These are phyloP conservation scores for Saraca asoca DNA, from an alignment of 331 rosid genomes.

Conservation along the genomic window DNA sequence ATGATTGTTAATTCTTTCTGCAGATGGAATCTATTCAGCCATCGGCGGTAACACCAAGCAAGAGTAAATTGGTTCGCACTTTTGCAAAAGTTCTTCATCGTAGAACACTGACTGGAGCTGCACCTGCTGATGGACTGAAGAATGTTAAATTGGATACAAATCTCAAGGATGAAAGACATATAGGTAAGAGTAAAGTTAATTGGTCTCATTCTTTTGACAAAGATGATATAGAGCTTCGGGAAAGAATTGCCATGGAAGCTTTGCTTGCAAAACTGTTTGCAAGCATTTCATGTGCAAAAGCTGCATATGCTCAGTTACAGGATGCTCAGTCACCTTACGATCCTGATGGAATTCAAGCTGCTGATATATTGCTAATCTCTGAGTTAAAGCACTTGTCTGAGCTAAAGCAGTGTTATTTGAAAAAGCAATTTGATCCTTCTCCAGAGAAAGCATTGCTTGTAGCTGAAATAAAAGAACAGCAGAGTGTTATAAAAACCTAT, in stretches of 20 bases:
- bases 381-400: conserved; percentile 81
- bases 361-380: conserved; percentile 57
- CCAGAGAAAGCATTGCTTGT: conserved; percentile 53
- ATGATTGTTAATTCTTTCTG: conserved; percentile 13
- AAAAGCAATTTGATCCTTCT: conserved; percentile 71
- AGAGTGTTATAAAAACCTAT: conserved; percentile 66
- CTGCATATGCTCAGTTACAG: conserved; percentile 81
- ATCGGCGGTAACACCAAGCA: conserved; percentile 57
- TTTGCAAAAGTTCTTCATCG: conserved; percentile 83
- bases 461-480: conserved; percentile 80
- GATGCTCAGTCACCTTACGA: conserved; percentile 76
- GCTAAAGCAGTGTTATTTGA: conserved; percentile 71
- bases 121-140: conserved; percentile 58
- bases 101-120: conserved; percentile 55
- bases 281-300: conserved; percentile 71
- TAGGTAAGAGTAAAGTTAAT: conserved; percentile 35
- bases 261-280: conserved; percentile 73
- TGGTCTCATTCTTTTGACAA: conserved; percentile 40
- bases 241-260: conserved; percentile 64
- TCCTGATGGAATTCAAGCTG: conserved; percentile 73
- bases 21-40: conserved; percentile 80
- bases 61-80: conserved; percentile 61
- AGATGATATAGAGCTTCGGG: conserved; percentile 61
- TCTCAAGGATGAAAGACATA: conserved; percentile 44
- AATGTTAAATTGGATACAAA: conserved; percentile 45